Conservation (phyloP, 176 grass and related monocot species). For the Triticum aestivum region DNA sequence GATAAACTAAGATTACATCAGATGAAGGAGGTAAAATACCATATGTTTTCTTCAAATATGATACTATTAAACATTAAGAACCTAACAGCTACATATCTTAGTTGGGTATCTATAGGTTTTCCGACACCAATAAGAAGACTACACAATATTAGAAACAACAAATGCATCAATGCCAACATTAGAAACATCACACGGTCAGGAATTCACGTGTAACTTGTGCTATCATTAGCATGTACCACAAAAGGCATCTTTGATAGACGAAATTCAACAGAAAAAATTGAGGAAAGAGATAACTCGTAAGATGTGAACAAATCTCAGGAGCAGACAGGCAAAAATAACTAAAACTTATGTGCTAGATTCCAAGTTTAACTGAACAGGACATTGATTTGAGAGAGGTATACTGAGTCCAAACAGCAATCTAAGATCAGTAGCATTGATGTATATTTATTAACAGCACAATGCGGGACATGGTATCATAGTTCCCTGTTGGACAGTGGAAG, state of each 20-base stretch:
- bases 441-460: slow-evolving; percentile 7
- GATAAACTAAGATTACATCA: neutral
- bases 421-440: neutral
- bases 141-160: neutral
- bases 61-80: neutral
- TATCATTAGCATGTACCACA: slow-evolving; percentile 2
- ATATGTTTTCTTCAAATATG: neutral
- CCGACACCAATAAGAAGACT: neutral
- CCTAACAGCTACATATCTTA: neutral
- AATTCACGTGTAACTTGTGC: neutral
- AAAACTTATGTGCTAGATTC: neutral
- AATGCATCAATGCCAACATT: neutral
- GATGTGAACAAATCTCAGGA: neutral
- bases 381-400: neutral
- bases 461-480: neutral
- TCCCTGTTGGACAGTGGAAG: neutral
- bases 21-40: neutral
- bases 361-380: neutral
- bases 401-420: neutral
- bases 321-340: neutral
- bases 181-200: neutral
- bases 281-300: neutral
- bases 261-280: neutral
- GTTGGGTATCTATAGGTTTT: slow-evolving; percentile 13
- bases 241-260: neutral